phyloP scores from a whole-genome alignment of 805 yeast genomes.

The Blastobotrys mokoenaii region DNA sequence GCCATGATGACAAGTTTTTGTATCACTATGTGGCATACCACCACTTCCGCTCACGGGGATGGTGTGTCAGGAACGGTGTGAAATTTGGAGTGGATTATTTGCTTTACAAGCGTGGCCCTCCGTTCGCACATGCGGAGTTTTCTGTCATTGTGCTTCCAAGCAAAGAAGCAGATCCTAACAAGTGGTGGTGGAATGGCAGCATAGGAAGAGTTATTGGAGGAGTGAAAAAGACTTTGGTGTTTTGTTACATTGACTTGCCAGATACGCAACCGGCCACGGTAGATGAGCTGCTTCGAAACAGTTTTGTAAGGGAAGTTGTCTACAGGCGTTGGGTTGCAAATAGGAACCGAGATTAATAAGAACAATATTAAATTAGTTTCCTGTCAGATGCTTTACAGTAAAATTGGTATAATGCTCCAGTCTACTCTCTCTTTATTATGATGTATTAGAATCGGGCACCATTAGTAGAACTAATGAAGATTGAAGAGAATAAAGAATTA shows the following conservation, averaged over 20 bases:
- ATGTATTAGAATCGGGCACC: no score
- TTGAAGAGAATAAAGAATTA: no score
- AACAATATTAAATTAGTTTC: neutral
- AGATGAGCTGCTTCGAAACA: constrained; percentile 32
- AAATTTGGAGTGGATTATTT: constrained; percentile 87
- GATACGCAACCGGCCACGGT: constrained; percentile 4
- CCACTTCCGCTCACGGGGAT: constrained; percentile 79
- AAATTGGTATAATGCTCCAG: no score
- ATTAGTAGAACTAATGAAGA: no score
- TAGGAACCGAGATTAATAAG: constrained; percentile 58
- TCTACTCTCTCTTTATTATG: no score
- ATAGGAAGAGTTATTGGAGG: constrained; percentile 76
- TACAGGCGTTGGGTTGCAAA: constrained; percentile 83
- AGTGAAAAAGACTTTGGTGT: constrained; percentile 69
- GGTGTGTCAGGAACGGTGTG: constrained; percentile 90
- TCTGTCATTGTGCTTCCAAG: constrained; percentile 48
- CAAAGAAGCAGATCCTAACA: constrained; percentile 25
- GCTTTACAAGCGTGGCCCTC: constrained; percentile 86
- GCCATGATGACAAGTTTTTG: constrained; percentile 34
- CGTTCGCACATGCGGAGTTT: constrained; percentile 88
- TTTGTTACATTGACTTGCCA: constrained; percentile 59
- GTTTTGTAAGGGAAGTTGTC: constrained; percentile 54
- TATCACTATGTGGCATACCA: constrained; percentile 67
- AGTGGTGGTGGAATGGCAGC: constrained; percentile 58
- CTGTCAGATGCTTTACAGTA: no score